These are phyloP conservation scores for Luvunga scandens DNA, from an alignment of 345 rosid species.

Conservation along the genomic window DNA sequence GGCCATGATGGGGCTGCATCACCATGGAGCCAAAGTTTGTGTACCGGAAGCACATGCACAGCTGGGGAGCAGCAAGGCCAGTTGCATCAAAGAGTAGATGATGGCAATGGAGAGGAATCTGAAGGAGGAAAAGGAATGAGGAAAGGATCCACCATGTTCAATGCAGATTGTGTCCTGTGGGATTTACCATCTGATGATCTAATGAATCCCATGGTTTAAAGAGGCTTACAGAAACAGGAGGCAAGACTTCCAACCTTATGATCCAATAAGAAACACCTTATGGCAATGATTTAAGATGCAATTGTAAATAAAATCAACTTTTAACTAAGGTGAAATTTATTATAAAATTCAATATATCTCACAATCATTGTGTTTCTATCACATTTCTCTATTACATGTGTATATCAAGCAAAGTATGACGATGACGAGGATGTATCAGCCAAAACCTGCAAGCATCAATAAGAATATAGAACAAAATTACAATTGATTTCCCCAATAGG, in stretches of 20 bases:
- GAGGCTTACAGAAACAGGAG: conserved; percentile 5
- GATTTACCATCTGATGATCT: conserved; percentile 76
- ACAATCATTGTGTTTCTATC: conserved; percentile 18
- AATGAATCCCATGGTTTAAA: conserved; percentile 54
- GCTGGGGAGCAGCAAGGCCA: conserved; percentile 40
- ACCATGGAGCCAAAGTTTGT: conserved; percentile 55
- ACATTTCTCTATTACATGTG: conserved; percentile 10
- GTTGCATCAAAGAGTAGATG: conserved; percentile 30
- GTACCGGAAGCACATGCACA: conserved; percentile 53
- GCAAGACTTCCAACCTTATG: conserved; percentile 6
- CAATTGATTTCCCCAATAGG: background rate
- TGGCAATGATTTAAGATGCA: conserved; percentile 2
- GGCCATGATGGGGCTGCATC: conserved; percentile 55
- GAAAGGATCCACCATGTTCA: conserved; percentile 51
- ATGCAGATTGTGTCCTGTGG: conserved; percentile 78
- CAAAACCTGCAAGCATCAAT: conserved; percentile 63
- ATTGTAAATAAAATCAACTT: conserved; percentile 32
- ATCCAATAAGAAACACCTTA: conserved; percentile 25
- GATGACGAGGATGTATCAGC: conserved; percentile 95
- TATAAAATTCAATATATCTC: conserved; percentile 14
- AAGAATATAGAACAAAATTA: background rate
- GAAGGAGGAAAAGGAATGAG: conserved; percentile 47
- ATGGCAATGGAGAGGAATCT: conserved; percentile 52
- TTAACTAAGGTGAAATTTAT: conserved; percentile 2
- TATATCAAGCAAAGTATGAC: conserved; percentile 83